These are phyloP conservation scores for Xylariomycetidae sp. DNA, from an alignment of 2,329 filamentous ascomycete genomes.

Conservation along the genomic window DNA sequence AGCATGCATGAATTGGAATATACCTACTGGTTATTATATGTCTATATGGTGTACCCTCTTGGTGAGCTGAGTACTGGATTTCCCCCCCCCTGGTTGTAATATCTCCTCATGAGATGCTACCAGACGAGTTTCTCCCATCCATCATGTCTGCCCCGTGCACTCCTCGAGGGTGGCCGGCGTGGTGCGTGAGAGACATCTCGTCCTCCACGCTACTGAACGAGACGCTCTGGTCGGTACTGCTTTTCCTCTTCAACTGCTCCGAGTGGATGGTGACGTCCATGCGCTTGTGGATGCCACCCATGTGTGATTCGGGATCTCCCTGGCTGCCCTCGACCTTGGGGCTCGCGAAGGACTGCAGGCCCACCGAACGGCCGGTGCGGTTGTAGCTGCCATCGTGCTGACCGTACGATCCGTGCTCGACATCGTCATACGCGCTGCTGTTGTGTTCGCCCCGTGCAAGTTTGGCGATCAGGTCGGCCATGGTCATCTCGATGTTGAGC, in stretches of 20 bases:
- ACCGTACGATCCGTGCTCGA: too few species aligned
- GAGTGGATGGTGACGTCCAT: slow-evolving; percentile 1
- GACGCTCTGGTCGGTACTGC: not conserved
- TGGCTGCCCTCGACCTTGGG: not conserved
- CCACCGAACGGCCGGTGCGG: too few species aligned
- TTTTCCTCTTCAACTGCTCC: not conserved
- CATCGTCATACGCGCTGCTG: too few species aligned
- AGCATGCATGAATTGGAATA: too few species aligned
- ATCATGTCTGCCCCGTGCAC: too few species aligned
- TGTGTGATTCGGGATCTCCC: not conserved
- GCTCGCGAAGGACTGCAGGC: not conserved
- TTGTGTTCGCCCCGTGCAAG: slow-evolving; percentile 7
- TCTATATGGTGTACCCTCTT: too few species aligned
- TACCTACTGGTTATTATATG: too few species aligned
- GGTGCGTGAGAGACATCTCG: slow-evolving; percentile 3
- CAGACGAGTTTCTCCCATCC: too few species aligned
- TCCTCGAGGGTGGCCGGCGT: slow-evolving; percentile 4
- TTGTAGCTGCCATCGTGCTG: too few species aligned
- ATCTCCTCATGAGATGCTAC: too few species aligned
- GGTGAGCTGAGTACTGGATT: too few species aligned
- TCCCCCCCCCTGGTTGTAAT: too few species aligned
- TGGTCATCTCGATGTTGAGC: slow-evolving; percentile 18
- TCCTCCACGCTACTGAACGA: slow-evolving; percentile 2
- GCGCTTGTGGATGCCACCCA: not conserved
- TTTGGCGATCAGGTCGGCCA: slow-evolving; percentile 11